phyloP scores from a whole-genome alignment of 352 stramenopile species.

The Plasmopara viticola region DNA sequence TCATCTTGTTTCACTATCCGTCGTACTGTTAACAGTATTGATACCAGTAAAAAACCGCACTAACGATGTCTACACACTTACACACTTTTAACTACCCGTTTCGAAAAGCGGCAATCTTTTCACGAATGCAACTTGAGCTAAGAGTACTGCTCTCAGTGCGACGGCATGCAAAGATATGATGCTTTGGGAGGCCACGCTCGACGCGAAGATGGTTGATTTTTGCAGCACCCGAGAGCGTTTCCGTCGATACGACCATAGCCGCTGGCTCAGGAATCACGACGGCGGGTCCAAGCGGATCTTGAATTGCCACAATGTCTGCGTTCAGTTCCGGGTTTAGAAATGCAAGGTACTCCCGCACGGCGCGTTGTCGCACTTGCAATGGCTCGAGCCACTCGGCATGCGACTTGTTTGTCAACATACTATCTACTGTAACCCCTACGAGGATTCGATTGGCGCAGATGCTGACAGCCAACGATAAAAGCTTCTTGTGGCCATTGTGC shows the following conservation, averaged over 20 bases:
- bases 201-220: conserved; percentile 82
- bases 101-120: conserved; percentile 33
- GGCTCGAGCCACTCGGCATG: conserved; percentile 68
- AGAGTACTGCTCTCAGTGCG: conserved; percentile 79
- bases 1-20: too few relatives aligned
- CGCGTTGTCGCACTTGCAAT: conserved; percentile 44
- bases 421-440: conserved; percentile 73
- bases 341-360: conserved; percentile 51
- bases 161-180: conserved; percentile 72
- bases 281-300: conserved; percentile 81
- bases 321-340: conserved; percentile 61
- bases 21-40: too few relatives aligned
- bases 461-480: conserved; percentile 69
- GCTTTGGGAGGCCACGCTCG: conserved; percentile 44
- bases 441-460: conserved; percentile 48
- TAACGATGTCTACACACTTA: too few relatives aligned
- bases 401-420: conserved; percentile 75
- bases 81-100: too few relatives aligned
- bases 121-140: conserved; percentile 77
- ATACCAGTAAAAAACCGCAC: too few relatives aligned
- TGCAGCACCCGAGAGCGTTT: conserved; percentile 65
- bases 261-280: conserved; percentile 63
- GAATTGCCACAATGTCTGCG: conserved; percentile 68
- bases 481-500: conserved; percentile 89
- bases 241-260: conserved; percentile 81